Conservation (phyloP, 2,329 filamentous ascomycete genomes). For the Diaporthe eres region DNA sequence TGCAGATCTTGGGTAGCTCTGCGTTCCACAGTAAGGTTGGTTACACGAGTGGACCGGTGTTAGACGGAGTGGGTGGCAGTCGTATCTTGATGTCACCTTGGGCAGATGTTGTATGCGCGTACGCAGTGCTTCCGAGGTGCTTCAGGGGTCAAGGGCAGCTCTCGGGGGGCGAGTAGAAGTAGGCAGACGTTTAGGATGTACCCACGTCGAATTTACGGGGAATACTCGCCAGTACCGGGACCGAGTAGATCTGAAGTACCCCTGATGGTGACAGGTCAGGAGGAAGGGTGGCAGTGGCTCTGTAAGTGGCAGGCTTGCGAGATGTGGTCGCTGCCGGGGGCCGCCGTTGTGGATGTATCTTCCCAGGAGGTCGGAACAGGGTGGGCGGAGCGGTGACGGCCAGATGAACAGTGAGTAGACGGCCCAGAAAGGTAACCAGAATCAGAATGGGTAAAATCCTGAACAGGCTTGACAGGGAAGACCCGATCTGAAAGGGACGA, state of each 20-base stretch:
- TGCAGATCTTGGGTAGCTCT: constrained; percentile 27
- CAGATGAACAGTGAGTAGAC: not conserved
- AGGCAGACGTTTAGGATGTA: constrained; percentile 32
- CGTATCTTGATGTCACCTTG: constrained; percentile 31
- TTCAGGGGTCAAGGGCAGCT: constrained; percentile 6
- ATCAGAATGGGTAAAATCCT: constrained; percentile 38
- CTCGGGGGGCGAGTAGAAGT: constrained; percentile 23
- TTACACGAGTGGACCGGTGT: constrained; percentile 29
- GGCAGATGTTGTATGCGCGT: constrained; percentile 17
- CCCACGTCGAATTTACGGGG: constrained; percentile 24
- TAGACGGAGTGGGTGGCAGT: constrained; percentile 19
- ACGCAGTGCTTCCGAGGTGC: not conserved
- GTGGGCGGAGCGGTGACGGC: constrained; percentile 29
- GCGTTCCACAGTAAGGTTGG: constrained; percentile 30
- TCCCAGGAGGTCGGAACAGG: constrained; percentile 24
- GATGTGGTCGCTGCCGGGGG: constrained; percentile 26
- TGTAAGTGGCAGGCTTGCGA: constrained; percentile 14
- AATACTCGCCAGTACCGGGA: constrained; percentile 27
- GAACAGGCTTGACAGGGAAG: constrained; percentile 21
- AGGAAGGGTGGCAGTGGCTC: constrained; percentile 29
- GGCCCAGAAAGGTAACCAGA: constrained; percentile 4
- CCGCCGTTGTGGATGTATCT: constrained; percentile 1
- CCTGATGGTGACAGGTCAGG: constrained; percentile 5
- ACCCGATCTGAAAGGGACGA: constrained; percentile 10
- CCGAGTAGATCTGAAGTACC: constrained; percentile 30